Evolutionary conservation across 257 asterid genomes (phyloP).

Genomic region (Petunia secreta): DNA sequence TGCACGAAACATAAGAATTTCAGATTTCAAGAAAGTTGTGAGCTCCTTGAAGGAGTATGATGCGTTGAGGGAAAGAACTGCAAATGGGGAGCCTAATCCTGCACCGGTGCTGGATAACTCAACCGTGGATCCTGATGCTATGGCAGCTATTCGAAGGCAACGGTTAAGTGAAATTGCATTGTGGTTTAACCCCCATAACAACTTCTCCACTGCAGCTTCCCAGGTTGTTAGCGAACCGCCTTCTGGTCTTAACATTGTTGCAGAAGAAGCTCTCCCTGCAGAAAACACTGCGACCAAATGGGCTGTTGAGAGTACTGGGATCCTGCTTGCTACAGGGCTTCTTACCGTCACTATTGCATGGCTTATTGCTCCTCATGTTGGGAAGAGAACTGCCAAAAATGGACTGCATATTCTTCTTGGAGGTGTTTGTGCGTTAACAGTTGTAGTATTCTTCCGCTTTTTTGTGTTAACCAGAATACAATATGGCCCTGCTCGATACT

Average conservation of each 20-base stretch:
- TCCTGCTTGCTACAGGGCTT: conserved; percentile 88
- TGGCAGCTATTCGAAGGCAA: conserved; percentile 91
- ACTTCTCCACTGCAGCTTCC: conserved; percentile 43
- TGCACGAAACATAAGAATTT: conserved; percentile 57
- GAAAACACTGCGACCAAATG: conserved; percentile 78
- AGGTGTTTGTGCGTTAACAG: conserved; percentile 87
- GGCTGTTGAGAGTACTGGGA: conserved; percentile 91
- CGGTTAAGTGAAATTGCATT: conserved; percentile 81
- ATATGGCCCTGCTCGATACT: conserved; percentile 97
- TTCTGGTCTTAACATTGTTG: conserved; percentile 49
- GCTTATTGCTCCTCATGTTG: conserved; percentile 93
- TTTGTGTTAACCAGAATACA: conserved; percentile 88
- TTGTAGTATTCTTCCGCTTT: conserved; percentile 87
- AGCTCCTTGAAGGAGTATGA: conserved; percentile 75
- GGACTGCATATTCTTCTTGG: conserved; percentile 96
- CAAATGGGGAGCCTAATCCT: conserved; percentile 77
- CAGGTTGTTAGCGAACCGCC: conserved; percentile 64
- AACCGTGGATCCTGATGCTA: conserved; percentile 91
- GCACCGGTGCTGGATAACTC: conserved; percentile 45
- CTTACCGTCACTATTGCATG: conserved; percentile 89
- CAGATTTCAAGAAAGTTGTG: conserved; percentile 68
- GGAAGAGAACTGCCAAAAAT: conserved; percentile 85
- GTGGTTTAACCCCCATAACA: conserved; percentile 85
- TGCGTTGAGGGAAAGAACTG: conserved; percentile 61
- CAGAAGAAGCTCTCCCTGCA: conserved; percentile 57